Evolutionary conservation across 2,329 filamentous ascomycete species (phyloP).

Genomic region (Penicillium verrucosum): DNA sequence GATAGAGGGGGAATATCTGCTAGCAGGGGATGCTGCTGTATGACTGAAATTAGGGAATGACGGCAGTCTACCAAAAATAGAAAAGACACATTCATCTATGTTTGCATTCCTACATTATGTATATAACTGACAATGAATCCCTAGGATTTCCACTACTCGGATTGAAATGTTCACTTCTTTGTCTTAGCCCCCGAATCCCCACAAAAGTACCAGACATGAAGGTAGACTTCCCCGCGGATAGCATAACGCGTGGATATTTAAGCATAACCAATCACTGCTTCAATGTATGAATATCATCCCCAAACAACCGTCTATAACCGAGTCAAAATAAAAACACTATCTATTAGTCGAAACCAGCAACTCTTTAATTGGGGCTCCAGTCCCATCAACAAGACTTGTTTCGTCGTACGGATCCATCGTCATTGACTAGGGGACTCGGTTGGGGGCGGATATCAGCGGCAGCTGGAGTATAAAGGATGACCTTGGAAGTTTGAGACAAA

Average conservation of each 20-base stretch:
- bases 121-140: not conserved
- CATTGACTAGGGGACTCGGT: slow-evolving; percentile 15
- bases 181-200: not conserved
- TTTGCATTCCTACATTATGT: not conserved
- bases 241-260: not conserved
- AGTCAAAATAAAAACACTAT: not conserved
- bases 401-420: slow-evolving; percentile 8
- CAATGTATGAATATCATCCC: not conserved
- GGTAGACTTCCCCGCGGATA: slow-evolving; percentile 1
- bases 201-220: slow-evolving; percentile 4
- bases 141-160: not conserved
- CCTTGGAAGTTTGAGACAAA: not conserved
- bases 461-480: slow-evolving; percentile 19
- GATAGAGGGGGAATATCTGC: not conserved
- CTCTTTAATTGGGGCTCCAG: not conserved
- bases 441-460: slow-evolving; percentile 22
- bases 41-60: not conserved
- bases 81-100: not conserved
- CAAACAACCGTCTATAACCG: slow-evolving; percentile 9
- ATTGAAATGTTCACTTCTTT: not conserved
- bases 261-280: slow-evolving; percentile 3
- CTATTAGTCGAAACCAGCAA: not conserved
- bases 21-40: not conserved
- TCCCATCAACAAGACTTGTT: not conserved
- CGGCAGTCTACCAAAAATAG: not conserved